phyloP scores from a whole-genome alignment of 2,329 filamentous ascomycete species.

The Aspergillus sp. region DNA sequence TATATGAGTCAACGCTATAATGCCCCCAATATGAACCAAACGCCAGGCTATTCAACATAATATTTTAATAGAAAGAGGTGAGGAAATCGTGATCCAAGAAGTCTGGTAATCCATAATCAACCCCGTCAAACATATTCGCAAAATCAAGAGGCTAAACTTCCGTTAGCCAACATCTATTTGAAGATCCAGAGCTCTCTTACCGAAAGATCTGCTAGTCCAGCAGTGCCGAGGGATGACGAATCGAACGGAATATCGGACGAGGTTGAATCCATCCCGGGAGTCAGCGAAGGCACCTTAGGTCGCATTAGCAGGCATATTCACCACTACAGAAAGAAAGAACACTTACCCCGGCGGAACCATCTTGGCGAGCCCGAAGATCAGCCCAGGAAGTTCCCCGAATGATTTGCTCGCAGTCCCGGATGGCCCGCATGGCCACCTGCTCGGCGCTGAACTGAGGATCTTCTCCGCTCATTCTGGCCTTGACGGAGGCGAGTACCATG shows the following conservation, averaged over 20 bases:
- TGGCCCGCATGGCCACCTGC: slow-evolving; percentile 17
- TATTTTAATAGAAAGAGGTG: slow-evolving; percentile 4
- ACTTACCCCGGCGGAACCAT: slow-evolving; percentile 18
- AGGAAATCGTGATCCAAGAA: slow-evolving; percentile 30
- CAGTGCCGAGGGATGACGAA: slow-evolving; percentile 21
- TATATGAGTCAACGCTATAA: not conserved
- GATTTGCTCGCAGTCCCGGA: slow-evolving; percentile 24
- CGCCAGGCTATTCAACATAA: not conserved
- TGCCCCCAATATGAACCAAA: not conserved
- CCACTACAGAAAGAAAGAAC: not conserved
- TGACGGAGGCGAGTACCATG: slow-evolving; percentile 31
- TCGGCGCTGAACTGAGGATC: slow-evolving; percentile 28
- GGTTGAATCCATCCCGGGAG: slow-evolving; percentile 13
- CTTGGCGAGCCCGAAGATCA: slow-evolving; percentile 19
- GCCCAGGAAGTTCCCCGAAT: slow-evolving; percentile 24
- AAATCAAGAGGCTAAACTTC: slow-evolving; percentile 28
- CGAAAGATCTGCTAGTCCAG: slow-evolving; percentile 23
- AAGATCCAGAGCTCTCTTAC: slow-evolving; percentile 16
- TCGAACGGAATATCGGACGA: slow-evolving; percentile 25
- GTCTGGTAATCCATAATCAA: slow-evolving; percentile 25
- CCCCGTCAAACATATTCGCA: slow-evolving; percentile 30
- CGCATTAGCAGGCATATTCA: slow-evolving; percentile 8
- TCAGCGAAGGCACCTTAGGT: slow-evolving; percentile 13
- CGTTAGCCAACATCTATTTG: not conserved
- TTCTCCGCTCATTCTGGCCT: slow-evolving; percentile 31